These are phyloP conservation scores for Talaromyces amestolkiae DNA, from an alignment of 2,329 filamentous ascomycete genomes.

Conservation along the genomic window DNA sequence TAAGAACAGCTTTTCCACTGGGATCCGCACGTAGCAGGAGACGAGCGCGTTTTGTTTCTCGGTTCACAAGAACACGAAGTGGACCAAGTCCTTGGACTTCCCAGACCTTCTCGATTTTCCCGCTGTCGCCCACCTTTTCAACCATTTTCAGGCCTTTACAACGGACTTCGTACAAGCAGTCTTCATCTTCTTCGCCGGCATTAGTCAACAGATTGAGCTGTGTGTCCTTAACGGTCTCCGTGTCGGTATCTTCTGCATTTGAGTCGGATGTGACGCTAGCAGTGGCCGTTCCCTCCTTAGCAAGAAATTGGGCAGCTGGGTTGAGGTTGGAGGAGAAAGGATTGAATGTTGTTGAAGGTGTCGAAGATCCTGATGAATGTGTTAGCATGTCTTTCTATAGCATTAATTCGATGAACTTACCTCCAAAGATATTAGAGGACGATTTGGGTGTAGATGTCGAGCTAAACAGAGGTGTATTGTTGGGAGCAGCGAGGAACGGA, in stretches of 20 bases:
- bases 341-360: conserved; percentile 5
- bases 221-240: conserved; percentile 47
- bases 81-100: conserved; percentile 67
- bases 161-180: conserved; percentile 66
- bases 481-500: neutral
- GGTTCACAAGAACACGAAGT: conserved; percentile 71
- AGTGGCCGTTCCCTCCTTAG: conserved; percentile 27
- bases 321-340: conserved; percentile 12
- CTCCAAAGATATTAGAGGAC: conserved; percentile 17
- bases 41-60: conserved; percentile 64
- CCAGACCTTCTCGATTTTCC: conserved; percentile 48
- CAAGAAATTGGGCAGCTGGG: conserved; percentile 7
- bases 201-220: conserved; percentile 69
- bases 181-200: conserved; percentile 70
- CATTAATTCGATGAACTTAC: neutral
- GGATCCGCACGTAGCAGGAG: conserved; percentile 73
- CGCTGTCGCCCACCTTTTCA: conserved; percentile 29
- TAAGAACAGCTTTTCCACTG: conserved; percentile 70
- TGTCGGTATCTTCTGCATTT: conserved; percentile 21
- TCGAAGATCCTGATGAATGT: neutral
- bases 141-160: conserved; percentile 66
- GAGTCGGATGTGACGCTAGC: conserved; percentile 19
- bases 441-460: conserved; percentile 6
- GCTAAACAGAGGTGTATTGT: conserved; percentile 9
- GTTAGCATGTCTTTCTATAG: neutral